Base-by-base conservation (phyloP, 805 yeast species). In the Dipodascus geniculatus region DNA sequence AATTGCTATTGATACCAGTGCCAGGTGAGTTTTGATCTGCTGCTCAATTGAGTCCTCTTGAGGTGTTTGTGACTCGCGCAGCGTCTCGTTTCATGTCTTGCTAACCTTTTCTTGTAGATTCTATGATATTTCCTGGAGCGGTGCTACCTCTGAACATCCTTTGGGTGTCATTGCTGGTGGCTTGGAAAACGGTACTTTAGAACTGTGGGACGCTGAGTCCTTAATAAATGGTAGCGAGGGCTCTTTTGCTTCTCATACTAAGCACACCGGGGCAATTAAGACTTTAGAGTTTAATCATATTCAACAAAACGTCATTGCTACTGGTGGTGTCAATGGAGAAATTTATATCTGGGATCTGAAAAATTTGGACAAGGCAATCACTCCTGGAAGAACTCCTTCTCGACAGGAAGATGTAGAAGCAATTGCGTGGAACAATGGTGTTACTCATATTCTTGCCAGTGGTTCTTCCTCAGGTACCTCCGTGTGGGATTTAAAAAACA, bases 251-350 rank as follows among this genome's bases (percentile, higher is more conserved):
- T 74, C 76, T 52, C 78, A 78, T 38, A 63, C 69, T 42, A 77
- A 78, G 59, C 96, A 87, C 67, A 66, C 81, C 3, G 83, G 86
- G 22, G 75, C 89, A 2, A 88, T 86, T 51, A 81, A 80, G 59
- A 72, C 85, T 20, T 77, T 89, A 54, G 82, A 78, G 55, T 91
- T 91, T 77, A 88, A 85, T 66, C 85, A 87, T 2, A 72, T 77
- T 51, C 88, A 87, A 65, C 68, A 72, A 48, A 82, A 84, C 57
- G 76, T 87, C 23, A 69, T 93, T 61, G 96, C 85, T 2, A 80
- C 96, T 17, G 96, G 95, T 50, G 96, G 96, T 54, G 73, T 83
- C n/a, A 80, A 82, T 56, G 95, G 96, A 57, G 95, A 91, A 71
- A 81, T 93, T 52, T 83, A 77, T 63, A 79, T 93, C 54, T 93